Evolutionary conservation across 352 stramenopile species (phyloP), one percentile per base, ranked within the genome.

Genomic region (Salisapilia sapeloensis): DNA sequence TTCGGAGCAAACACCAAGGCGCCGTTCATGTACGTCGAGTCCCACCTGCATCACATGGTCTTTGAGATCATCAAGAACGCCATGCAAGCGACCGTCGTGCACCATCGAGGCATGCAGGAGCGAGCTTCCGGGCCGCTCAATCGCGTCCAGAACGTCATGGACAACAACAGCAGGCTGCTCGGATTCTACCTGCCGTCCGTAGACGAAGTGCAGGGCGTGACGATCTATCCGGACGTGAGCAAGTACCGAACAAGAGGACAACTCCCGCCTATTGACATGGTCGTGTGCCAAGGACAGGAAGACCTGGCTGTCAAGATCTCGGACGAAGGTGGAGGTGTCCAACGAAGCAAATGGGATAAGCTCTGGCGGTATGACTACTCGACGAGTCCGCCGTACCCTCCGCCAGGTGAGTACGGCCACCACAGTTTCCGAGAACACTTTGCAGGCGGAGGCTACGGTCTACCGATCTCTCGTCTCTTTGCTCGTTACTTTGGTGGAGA

Each of bases 361-460:
- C 87, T 99, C 44, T 99, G 93, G 90, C 91, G 86, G 33, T 98
- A 98, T 48, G 72, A 98, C 18, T 99, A 98, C 62, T 99, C 94
- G n/a, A 99, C 95, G 6, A 96, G 92, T 20, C 42, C 53, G 28
- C 40, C 60, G 38, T 75, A 52, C 25, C 64, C 66, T 8, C 47
- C 65, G 12, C 58, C 63, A 27, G 52, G 70, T 24, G 56, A 56
- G 28, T 63, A 72, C 46, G 64, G 55, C 46, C 82, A 61, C 60
- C 84, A 59, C 41, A 81, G 51, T 48, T 85, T 84, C 39, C 58
- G 67, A 3, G 40, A 83, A 32, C 90, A 94, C 19, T 82, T 96
- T 34, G 93, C 85, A 27, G 93, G 93, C 13, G 76, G 95, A 21
- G 93, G 93, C 35, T 98, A 97, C 43, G 93, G 93, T 18, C 62